Base-by-base conservation (phyloP, 768 basidiomycete genomes). In the Collybia mongolica region DNA sequence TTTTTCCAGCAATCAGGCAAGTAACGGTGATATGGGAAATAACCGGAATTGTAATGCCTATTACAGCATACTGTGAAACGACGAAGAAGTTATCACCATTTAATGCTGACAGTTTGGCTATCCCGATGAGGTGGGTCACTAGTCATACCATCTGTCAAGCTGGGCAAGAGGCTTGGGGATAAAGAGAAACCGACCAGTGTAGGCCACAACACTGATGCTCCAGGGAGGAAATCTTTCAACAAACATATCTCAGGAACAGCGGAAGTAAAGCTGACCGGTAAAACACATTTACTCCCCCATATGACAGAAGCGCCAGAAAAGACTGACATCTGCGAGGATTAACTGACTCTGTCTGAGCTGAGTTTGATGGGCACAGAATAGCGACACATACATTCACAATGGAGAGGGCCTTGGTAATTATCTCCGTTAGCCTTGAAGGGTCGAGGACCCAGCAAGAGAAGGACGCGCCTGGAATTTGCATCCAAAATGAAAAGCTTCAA, bases 221-320 rank as follows among this genome's bases (percentile, higher is more conserved):
- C 44, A n/a, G n/a, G 15, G 8, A 39, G 17, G 2, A 17, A 24
- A n/a, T n/a, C 9, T 36, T 26, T 2, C 18, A 5, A 22, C 12
- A 6, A 18, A 23, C 15, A 28, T 38, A 26, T 8, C n/a, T 2
- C 12, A 19, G 9, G 3, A 11, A 6, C 11, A 23, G 19, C 12
- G 9, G 18, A 9, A 19, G 39, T 22, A 1, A 19, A 26, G n/a
- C 36, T 12, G 37, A 51, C 49, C 12, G 44, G 49, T 37, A 45
- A 8, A n/a, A 43, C 15, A 44, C 14, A 50, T 41, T 17, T 61
- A 5, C 51, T 49, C 14, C 49, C 54, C 57, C 57, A 61, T 8
- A 61, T 51, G 14, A 54, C 45, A 39, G 5, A 61, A 24, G 15
- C 57, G 44, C 57, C 57, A 61, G 12, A 61, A 42, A 20, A 61